These are phyloP conservation scores for Microbotryum saponariae DNA, from an alignment of 1,284 basidiomycete genomes.

Conservation along the genomic window DNA sequence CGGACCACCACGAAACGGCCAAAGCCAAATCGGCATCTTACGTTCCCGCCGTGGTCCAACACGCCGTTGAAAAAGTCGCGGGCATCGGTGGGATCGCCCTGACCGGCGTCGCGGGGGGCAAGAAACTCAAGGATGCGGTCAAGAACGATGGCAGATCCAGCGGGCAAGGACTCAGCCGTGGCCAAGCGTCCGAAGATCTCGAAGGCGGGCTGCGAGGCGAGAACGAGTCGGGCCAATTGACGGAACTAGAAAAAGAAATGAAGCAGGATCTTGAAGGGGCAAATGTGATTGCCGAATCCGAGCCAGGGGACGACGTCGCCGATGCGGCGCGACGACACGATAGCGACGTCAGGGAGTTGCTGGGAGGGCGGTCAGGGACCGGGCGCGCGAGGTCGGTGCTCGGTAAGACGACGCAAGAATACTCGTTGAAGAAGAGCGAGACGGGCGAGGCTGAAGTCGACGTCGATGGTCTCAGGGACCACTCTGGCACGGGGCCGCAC, in stretches of 20 bases:
- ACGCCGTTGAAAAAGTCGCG: slow-evolving; percentile 14
- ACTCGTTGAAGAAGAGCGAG: slow-evolving; percentile 6
- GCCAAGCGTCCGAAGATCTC: slow-evolving; percentile 22
- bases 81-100: slow-evolving; percentile 6
- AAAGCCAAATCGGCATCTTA: slow-evolving; percentile 4
- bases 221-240: slow-evolving; percentile 5
- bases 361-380: slow-evolving; percentile 9
- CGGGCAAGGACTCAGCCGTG: neutral
- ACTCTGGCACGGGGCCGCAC: neutral
- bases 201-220: slow-evolving; percentile 1
- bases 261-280: slow-evolving; percentile 32
- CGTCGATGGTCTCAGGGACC: neutral
- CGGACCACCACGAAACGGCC: neutral
- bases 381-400: slow-evolving; percentile 3
- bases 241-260: slow-evolving; percentile 4
- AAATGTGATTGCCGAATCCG: slow-evolving; percentile 34
- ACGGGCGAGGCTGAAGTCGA: slow-evolving; percentile 7
- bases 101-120: slow-evolving; percentile 37
- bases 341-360: slow-evolving; percentile 32
- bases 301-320: slow-evolving; percentile 38
- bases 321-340: slow-evolving; percentile 36
- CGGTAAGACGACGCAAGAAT: neutral
- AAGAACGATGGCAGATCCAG: slow-evolving; percentile 42
- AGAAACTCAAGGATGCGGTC: slow-evolving; percentile 44
- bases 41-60: slow-evolving; percentile 14